Evolutionary conservation across 768 basidiomycete species (phyloP).

Genomic region (Russula dissimulans): DNA sequence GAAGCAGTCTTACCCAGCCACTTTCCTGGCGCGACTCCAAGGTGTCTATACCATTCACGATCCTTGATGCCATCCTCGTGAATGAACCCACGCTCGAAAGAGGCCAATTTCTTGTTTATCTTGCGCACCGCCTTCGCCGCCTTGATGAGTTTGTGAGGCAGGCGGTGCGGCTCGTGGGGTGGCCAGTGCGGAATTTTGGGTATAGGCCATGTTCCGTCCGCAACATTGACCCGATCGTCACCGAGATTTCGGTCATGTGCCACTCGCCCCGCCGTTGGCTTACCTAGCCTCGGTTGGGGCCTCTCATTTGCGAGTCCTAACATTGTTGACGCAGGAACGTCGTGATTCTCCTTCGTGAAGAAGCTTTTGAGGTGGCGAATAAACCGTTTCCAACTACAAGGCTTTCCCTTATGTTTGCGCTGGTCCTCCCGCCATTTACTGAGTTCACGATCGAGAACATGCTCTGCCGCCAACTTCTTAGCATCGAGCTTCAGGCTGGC

Average conservation of each 20-base stretch:
- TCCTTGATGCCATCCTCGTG: slow-evolving; percentile 67
- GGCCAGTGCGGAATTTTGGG: slow-evolving; percentile 5
- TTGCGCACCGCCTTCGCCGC: slow-evolving; percentile 49
- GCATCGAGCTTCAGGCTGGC: slow-evolving; percentile 16
- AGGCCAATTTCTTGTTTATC: slow-evolving; percentile 56
- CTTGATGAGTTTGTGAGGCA: slow-evolving; percentile 37
- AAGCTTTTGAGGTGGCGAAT: neutral
- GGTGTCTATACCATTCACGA: slow-evolving; percentile 79
- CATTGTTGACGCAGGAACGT: neutral
- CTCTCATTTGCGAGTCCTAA: neutral
- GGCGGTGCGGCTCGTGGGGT: slow-evolving; percentile 12
- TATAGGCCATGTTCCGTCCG: neutral
- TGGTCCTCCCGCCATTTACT: slow-evolving; percentile 2
- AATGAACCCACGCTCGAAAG: slow-evolving; percentile 77
- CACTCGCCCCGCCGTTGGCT: neutral
- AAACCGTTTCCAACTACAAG: neutral
- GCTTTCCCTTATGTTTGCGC: neutral
- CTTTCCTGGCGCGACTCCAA: slow-evolving; percentile 81
- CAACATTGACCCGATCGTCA: neutral
- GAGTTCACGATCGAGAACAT: neutral
- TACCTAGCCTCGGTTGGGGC: neutral
- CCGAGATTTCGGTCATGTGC: neutral
- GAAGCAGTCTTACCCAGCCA: slow-evolving; percentile 52
- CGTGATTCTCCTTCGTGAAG: neutral
- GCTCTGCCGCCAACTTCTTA: slow-evolving; percentile 15